Evolutionary conservation across 177 flowering plant genomes (phyloP).

Genomic region (Telopea speciosissima): DNA sequence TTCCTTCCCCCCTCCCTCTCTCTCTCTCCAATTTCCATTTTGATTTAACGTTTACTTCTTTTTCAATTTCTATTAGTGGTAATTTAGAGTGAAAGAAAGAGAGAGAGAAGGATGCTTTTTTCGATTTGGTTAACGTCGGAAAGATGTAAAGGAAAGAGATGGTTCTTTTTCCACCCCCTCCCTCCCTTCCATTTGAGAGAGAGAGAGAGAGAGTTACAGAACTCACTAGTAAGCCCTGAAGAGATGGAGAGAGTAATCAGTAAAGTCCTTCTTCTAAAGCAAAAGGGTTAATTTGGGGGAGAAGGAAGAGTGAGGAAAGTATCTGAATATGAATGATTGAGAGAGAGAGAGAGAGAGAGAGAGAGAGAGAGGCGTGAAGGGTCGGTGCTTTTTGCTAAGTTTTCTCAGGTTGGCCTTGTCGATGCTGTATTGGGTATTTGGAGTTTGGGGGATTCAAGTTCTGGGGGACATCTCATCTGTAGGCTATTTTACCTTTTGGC

Average conservation of each 20-base stretch:
- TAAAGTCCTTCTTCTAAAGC: background rate
- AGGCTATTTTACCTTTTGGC: conserved; percentile 18
- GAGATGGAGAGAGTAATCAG: conserved; percentile 2
- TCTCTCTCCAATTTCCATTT: background rate
- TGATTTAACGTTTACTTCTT: background rate
- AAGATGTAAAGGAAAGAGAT: conserved; percentile 46
- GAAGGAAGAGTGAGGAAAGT: conserved; percentile 8
- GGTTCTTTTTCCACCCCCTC: conserved; percentile 22
- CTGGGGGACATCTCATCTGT: conserved; percentile 11
- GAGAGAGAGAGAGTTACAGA: background rate
- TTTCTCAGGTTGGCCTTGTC: conserved; percentile 31
- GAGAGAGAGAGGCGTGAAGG: background rate
- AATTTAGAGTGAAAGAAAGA: conserved; percentile 11
- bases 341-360: conserved; percentile 23
- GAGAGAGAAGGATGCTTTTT: conserved; percentile 28
- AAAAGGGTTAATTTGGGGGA: conserved; percentile 3
- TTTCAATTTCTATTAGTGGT: no score
- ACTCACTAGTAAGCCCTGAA: background rate
- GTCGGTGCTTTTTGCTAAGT: conserved; percentile 20
- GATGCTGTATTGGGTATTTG: conserved; percentile 49
- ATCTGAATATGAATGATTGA: conserved; percentile 4
- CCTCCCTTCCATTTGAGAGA: conserved; percentile 3
- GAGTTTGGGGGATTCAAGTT: conserved; percentile 12
- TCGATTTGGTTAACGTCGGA: conserved; percentile 82
- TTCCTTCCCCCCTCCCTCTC: background rate